phyloP scores from a whole-genome alignment of 306 rosid species.

The Fragaria ananassa region DNA sequence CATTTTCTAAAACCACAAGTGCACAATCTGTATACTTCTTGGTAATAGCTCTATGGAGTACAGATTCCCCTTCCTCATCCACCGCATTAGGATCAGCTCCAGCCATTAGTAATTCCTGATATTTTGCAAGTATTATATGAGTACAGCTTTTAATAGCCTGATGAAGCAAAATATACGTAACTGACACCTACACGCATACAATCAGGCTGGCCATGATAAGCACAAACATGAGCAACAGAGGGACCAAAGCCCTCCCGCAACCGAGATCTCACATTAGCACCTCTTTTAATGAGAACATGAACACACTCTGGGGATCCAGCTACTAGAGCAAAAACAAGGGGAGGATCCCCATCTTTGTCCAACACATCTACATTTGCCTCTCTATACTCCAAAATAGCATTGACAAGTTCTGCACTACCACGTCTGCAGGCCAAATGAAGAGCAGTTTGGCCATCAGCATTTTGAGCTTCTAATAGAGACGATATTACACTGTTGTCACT shows the following conservation, averaged over 20 bases:
- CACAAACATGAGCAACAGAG: constrained; percentile 95
- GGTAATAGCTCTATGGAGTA: constrained; percentile 85
- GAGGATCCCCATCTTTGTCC: constrained; percentile 98
- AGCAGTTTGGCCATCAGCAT: constrained; percentile 94
- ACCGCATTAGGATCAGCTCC: constrained; percentile 97
- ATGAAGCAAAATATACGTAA: constrained; percentile 21
- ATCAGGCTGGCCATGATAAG: constrained; percentile 98
- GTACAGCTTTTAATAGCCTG: constrained; percentile 18
- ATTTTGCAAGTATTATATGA: constrained; percentile 27
- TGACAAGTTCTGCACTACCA: constrained; percentile 85
- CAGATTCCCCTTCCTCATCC: constrained; percentile 98
- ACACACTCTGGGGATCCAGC: constrained; percentile 98
- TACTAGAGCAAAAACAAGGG: constrained; percentile 92
- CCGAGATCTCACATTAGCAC: constrained; percentile 81
- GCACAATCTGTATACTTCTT: constrained; percentile 96
- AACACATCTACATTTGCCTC: constrained; percentile 89
- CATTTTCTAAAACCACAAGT: constrained; percentile 86
- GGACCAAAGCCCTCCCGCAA: constrained; percentile 94
- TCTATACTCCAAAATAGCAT: constrained; percentile 68
- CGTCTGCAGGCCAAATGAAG: constrained; percentile 97
- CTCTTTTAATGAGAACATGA: constrained; percentile 64
- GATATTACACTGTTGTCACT: constrained; percentile 51
- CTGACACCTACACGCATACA: constrained; percentile 86
- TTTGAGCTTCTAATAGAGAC: constrained; percentile 77
- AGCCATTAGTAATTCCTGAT: constrained; percentile 83